Base-by-base conservation (phyloP, 345 rosid genomes). In the Hypericum androsaemum region DNA sequence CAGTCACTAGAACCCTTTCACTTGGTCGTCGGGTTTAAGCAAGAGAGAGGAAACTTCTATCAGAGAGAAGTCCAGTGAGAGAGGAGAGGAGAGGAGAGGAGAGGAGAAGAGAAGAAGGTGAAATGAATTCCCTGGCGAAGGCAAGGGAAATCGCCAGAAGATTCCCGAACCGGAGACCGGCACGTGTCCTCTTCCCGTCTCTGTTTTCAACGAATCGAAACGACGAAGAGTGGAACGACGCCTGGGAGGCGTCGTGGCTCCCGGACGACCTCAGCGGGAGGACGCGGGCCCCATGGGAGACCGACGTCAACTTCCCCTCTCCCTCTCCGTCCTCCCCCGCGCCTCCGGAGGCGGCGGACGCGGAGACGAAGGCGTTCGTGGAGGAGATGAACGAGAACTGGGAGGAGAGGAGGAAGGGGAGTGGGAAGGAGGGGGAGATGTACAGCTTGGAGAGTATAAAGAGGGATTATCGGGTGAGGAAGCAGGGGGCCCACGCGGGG, bases 371-470 rank as follows among this genome's bases (percentile, higher is more conserved):
- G 71, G 95, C 95, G 12, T 90, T 90, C 56, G 90, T 86, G 11
- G 95, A 86, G 65, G 96, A 89, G 43, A 86, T 86, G 97, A 77
- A 81, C 41, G 94, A 82, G 76, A 83, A 86, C 42, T 86, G 96
- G 94, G 52, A 74, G 8, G 83, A 86, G 80, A 73, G 95, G 69
- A 69, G 84, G 46, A 69, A 71, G 12, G 63, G 58, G 57, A 61
- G 65, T 12, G 74, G 50, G 49, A 70, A 60, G 59, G 47, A 53
- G 28, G 37, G 48, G 42, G 50, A 47, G 47, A 63, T 92, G 52
- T 92, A 82, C 52, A 88, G 84, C 59, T 64, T 92, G 80, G 94
- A 88, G 64, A 84, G 69, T 54, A 74, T 92, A 64, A 88, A 84
- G 81, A 90, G 74, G 50, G 98, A 90, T 62, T 90, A 87, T 41